phyloP scores from a whole-genome alignment of 2,329 filamentous ascomycete species.

The Cladophialophora immunda region DNA sequence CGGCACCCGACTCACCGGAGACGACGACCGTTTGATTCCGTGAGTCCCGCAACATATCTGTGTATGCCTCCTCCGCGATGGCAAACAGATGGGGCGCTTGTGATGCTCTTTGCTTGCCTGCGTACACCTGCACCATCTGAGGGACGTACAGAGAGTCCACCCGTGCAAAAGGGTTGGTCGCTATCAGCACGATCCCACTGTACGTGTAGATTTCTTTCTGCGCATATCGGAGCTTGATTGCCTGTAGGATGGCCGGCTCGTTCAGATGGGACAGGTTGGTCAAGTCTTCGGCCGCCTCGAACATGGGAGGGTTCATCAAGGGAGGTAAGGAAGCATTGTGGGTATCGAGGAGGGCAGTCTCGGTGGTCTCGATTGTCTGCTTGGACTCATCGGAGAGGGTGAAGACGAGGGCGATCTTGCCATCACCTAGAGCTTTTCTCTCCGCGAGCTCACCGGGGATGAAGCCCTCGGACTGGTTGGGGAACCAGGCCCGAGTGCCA shows the following conservation, averaged over 20 bases:
- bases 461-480: slow-evolving; percentile 95
- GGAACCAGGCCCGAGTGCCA: slow-evolving; percentile 97
- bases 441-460: slow-evolving; percentile 92
- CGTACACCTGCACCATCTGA: slow-evolving; percentile 99
- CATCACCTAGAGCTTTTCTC: slow-evolving; percentile 83
- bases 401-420: slow-evolving; percentile 77
- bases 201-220: slow-evolving; percentile 99
- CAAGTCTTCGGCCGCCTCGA: slow-evolving; percentile 97
- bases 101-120: slow-evolving; percentile 93
- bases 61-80: slow-evolving; percentile 98
- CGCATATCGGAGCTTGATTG: slow-evolving; percentile 93
- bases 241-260: slow-evolving; percentile 96
- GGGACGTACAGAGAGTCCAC: slow-evolving; percentile 98
- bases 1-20: slow-evolving; percentile 98
- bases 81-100: slow-evolving; percentile 98
- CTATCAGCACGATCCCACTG: slow-evolving; percentile 97
- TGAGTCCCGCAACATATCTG: slow-evolving; percentile 94
- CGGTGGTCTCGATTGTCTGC: slow-evolving; percentile 80
- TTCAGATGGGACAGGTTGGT: slow-evolving; percentile 98
- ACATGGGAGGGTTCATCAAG: slow-evolving; percentile 96
- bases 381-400: slow-evolving; percentile 85
- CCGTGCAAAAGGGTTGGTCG: slow-evolving; percentile 95
- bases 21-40: slow-evolving; percentile 99
- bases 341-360: slow-evolving; percentile 77
- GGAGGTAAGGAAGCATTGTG: slow-evolving; percentile 79